phyloP scores from a whole-genome alignment of 2,329 filamentous ascomycete species.

The Penicillium nordicum region DNA sequence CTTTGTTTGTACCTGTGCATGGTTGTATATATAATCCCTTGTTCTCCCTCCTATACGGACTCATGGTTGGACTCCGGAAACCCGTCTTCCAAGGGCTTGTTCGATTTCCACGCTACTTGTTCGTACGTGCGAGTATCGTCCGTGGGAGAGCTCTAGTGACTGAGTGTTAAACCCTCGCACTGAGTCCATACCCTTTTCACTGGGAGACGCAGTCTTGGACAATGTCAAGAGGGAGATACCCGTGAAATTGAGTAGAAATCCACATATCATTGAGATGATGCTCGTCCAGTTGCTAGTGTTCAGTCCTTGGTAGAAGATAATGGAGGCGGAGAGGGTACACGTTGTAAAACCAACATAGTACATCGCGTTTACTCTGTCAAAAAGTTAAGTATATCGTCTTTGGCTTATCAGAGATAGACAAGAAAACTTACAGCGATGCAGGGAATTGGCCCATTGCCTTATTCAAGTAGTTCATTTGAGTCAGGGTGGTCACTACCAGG shows the following conservation, averaged over 20 bases:
- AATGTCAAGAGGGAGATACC: constrained; percentile 81
- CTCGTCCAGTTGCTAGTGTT: constrained; percentile 90
- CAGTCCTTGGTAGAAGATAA: constrained; percentile 93
- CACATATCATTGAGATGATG: constrained; percentile 85
- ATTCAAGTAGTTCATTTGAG: constrained; percentile 99
- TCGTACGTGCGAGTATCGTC: neutral
- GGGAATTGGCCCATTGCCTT: constrained; percentile 96
- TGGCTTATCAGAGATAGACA: neutral
- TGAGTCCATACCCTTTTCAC: neutral
- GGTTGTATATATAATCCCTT: too few relatives aligned
- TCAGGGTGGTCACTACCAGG: constrained; percentile 86
- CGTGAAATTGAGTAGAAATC: constrained; percentile 91
- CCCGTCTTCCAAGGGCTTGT: neutral
- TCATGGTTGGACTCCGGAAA: neutral
- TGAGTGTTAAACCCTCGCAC: neutral
- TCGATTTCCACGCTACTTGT: neutral
- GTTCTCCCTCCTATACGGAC: too few relatives aligned
- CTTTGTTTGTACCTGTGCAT: too few relatives aligned
- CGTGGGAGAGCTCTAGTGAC: neutral
- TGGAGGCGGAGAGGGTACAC: constrained; percentile 87
- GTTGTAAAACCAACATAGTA: constrained; percentile 99
- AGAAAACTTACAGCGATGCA: constrained; percentile 77
- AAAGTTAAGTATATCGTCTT: neutral
- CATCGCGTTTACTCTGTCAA: constrained; percentile 76
- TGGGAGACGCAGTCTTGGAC: neutral